phyloP scores from a whole-genome alignment of 805 yeast genomes.

The Zygosaccharomyces kombuchaensis region DNA sequence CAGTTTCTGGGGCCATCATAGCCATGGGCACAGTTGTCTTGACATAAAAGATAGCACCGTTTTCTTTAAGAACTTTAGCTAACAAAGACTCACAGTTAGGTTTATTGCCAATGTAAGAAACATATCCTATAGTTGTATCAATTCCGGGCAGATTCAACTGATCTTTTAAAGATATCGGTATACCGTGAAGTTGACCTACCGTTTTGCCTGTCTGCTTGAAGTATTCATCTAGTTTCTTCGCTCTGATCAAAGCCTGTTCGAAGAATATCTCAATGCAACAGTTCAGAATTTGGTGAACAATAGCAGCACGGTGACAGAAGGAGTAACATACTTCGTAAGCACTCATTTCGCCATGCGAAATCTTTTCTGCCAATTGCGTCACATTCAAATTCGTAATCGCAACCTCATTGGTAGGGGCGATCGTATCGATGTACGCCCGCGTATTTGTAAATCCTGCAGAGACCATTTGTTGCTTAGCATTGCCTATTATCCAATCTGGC shows the following conservation, averaged over 20 bases:
- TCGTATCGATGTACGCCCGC: constrained; percentile 12
- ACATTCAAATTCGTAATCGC: constrained; percentile 18
- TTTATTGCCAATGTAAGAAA: constrained; percentile 23
- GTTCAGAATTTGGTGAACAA: constrained; percentile 50
- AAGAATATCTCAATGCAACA: constrained; percentile 41
- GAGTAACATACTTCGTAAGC: constrained; percentile 46
- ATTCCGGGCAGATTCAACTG: constrained; percentile 16
- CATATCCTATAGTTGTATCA: constrained; percentile 16
- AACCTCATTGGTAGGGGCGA: constrained; percentile 17
- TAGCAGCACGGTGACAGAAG: constrained; percentile 53
- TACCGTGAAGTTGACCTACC: constrained; percentile 60
- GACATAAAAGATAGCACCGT: constrained; percentile 51
- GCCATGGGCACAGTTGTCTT: constrained; percentile 57
- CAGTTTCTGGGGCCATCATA: constrained; percentile 54
- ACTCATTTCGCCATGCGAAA: constrained; percentile 35
- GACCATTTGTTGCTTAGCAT: constrained; percentile 12
- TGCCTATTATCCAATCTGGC: constrained; percentile 19
- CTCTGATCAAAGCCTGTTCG: constrained; percentile 55
- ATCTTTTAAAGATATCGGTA: constrained; percentile 56
- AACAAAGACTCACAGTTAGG: constrained; percentile 42
- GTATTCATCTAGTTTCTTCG: constrained; percentile 52
- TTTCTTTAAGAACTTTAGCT: constrained; percentile 36
- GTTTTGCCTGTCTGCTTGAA: constrained; percentile 43
- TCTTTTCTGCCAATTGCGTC: constrained; percentile 19
- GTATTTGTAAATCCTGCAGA: constrained; percentile 14